Base-by-base conservation (phyloP, 768 basidiomycete species). In the Amanita jacksonii region DNA sequence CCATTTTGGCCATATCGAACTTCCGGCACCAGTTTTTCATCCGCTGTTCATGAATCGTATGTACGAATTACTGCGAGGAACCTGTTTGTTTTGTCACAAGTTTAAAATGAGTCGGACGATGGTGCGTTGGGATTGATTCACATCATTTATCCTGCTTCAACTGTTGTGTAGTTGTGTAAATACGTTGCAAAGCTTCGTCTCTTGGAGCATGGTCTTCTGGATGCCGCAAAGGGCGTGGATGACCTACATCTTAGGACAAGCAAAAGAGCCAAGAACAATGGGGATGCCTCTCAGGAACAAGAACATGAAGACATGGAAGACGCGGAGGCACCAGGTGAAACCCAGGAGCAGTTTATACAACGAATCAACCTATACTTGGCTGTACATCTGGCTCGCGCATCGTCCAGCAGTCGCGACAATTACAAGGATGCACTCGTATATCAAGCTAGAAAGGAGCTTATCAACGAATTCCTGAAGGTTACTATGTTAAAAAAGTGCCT, bases 1-100 rank as follows among this genome's bases (percentile, higher is more conserved):
- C 13, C 96, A 99, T 63, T 99, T 85, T 64, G 96, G 96, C 16
- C 96, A 98, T 62, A 94, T 99, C 49, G 91, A 97, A 49, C 76
- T 99, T 5, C 92, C 94, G 15, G 77, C 85, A 13, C 93, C 96
- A 10, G 89, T 98, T 2, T 98, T 87, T 58, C 94, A 99, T 57
- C 96, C 96, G 0, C 67, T 99, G 30, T 99, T 98, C 64, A 90
- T 98, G 80, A 70, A 73, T 24, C 88, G 93, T 55, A 81, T 85
- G 70, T 93, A 81, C 59, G 84, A 83, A 51, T 66, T 98, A 36
- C 68, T 99, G 16, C 79, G 93, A 46, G 84, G 83, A 28, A 79
- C 79, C 10, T 99, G 96, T 67, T 65, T 94, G 60, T 98, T 86
- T 65, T 99, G 96, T 63, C 96, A 99, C 62, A 74, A 70, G 51